Base-by-base conservation (phyloP, 768 basidiomycete genomes). In the Russula emetica region DNA sequence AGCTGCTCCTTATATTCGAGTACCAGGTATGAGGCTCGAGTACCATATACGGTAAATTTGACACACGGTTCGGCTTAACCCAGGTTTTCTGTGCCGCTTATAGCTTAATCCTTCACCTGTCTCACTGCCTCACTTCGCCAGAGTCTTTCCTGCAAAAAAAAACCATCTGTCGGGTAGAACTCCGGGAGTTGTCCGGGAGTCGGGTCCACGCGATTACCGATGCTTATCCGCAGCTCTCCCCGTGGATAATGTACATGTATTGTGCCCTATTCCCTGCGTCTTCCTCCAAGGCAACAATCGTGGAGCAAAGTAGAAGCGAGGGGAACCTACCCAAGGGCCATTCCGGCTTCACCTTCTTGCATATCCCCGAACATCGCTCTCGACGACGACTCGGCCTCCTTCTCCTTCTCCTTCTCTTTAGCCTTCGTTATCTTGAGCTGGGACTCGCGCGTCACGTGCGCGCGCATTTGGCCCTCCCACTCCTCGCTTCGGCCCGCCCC, bases 391-490 rank as follows among this genome's bases (percentile, higher is more conserved):
- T 40, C 58, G 1, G 44, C 45, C 16, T 47, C 53, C 58, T 42
- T 44, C 32, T 52, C 53, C 58, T 42, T 44, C 32, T 52, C 66
- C 26, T 50, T 59, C n/a, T 60, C 50, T 30, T 63, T 62, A 18
- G 30, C n/a, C 13, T 66, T 55, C 36, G n/a, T 18, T 20, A 20
- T 40, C 32, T 36, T 63, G 28, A 61, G 44, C 20, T 55, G 58
- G 9, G 61, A 54, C 60, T 69, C 66, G 30, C 61, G 58, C 13
- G 53, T 53, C 11, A 54, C 62, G 5, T 69, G 62, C 52, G 55
- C 57, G 8, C 61, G 67, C 68, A 69, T 67, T 44, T 67, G 62
- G 2, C 8, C 28, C 9, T 47, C 56, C 68, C 66, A 69, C 26
- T 67, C 68, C 49, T 55, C 65, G 2, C 60, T 53, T 26, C 47